Evolutionary conservation across 441 rosid species (phyloP).

Genomic region (Populus hybrid): DNA sequence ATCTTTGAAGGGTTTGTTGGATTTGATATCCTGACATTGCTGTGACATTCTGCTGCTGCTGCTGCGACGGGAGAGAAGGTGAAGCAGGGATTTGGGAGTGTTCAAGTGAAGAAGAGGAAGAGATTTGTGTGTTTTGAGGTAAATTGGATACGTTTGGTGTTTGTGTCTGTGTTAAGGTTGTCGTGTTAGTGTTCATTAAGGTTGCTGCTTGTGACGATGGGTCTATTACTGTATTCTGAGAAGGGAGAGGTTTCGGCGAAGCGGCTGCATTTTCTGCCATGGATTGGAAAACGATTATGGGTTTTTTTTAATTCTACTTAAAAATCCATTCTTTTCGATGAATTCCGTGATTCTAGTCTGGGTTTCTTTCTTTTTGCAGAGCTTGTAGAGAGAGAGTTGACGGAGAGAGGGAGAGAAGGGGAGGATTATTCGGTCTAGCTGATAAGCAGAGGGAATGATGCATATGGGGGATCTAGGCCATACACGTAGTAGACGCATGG

Average conservation of each 20-base stretch:
- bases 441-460: too few species aligned
- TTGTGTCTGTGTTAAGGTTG: constrained; percentile 15
- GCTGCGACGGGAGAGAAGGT: constrained; percentile 45
- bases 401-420: neutral
- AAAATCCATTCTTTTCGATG: neutral
- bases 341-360: neutral
- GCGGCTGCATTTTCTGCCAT: constrained; percentile 55
- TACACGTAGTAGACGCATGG: constrained; percentile 33
- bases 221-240: constrained; percentile 19
- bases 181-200: constrained; percentile 6
- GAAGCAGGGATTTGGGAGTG: constrained; percentile 47
- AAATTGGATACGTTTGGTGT: constrained; percentile 3
- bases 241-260: constrained; percentile 33
- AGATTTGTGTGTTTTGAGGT: constrained; percentile 33
- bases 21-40: constrained; percentile 55
- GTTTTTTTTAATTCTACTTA: neutral
- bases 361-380: neutral
- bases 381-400: neutral
- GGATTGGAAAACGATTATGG: neutral
- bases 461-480: constrained; percentile 33
- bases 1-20: constrained; percentile 58
- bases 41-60: constrained; percentile 47
- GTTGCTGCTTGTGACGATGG: constrained; percentile 31
- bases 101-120: constrained; percentile 34
- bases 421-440: neutral